A percentile compares a stretch with the other conserved stretches of the same genome.
Conservation (phyloP, 2,329 filamentous ascomycete genomes). For the Phialophora macrospora region DNA sequence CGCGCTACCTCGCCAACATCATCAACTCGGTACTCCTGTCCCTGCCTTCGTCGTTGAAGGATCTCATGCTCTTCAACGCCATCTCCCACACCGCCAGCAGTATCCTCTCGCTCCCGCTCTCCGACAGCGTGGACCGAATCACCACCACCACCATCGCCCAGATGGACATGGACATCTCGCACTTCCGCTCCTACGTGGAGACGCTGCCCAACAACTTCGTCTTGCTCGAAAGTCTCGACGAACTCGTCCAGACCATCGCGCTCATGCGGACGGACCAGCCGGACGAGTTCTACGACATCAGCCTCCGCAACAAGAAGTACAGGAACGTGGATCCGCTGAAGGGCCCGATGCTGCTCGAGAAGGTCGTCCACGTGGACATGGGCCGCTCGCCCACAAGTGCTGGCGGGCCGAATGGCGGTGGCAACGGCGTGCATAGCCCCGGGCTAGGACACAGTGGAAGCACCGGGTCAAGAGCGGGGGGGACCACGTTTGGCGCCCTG, state of each 20-base stretch:
- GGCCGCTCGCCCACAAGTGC: constrained; percentile 20
- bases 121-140: constrained; percentile 79
- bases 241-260: constrained; percentile 88
- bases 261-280: constrained; percentile 86
- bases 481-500: constrained; percentile 37
- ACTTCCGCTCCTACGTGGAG: constrained; percentile 84
- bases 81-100: constrained; percentile 86
- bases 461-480: constrained; percentile 14
- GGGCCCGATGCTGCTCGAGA: constrained; percentile 87
- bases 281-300: constrained; percentile 97
- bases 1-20: constrained; percentile 89
- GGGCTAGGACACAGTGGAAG: constrained; percentile 42
- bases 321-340: constrained; percentile 89
- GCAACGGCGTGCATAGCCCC: constrained; percentile 49
- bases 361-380: constrained; percentile 53
- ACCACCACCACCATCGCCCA: constrained; percentile 83
- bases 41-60: constrained; percentile 93
- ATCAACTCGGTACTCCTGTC: constrained; percentile 94
- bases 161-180: constrained; percentile 80
- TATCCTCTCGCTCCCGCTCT: constrained; percentile 75
- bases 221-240: constrained; percentile 84
- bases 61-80: constrained; percentile 96
- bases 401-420: constrained; percentile 13
- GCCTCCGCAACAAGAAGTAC: constrained; percentile 88
- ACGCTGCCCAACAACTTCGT: constrained; percentile 80